Percentiles rank a stretch among this genome's conserved stretches.
phyloP scores from a whole-genome alignment of 352 stramenopile genomes.

The Phytophthora rubi region DNA sequence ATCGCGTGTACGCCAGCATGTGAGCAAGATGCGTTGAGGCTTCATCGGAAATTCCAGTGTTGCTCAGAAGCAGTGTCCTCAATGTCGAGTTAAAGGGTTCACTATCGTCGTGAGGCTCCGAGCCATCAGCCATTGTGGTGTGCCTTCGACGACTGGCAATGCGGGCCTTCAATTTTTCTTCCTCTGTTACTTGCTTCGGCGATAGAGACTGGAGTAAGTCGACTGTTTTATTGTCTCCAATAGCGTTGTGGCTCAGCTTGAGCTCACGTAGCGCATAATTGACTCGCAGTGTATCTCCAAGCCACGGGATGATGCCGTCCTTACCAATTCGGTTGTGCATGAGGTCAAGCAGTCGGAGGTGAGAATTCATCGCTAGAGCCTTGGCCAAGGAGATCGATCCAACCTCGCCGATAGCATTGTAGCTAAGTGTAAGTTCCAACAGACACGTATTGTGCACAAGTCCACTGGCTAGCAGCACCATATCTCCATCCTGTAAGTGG shows the following conservation, averaged over 20 bases:
- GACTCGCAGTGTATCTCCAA: constrained; percentile 58
- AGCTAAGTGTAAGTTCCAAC: constrained; percentile 67
- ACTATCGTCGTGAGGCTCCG: constrained; percentile 23
- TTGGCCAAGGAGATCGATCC: constrained; percentile 66
- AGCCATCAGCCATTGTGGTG: constrained; percentile 24
- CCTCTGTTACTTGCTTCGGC: constrained; percentile 45
- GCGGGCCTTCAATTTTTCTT: constrained; percentile 62
- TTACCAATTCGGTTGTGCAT: constrained; percentile 74
- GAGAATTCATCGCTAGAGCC: constrained; percentile 46
- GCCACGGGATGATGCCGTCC: constrained; percentile 64
- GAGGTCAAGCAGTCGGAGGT: constrained; percentile 60
- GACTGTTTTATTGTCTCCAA: constrained; percentile 57
- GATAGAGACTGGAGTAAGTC: constrained; percentile 62
- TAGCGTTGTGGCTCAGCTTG: constrained; percentile 72
- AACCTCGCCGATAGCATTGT: constrained; percentile 64
- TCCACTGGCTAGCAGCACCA: constrained; percentile 56
- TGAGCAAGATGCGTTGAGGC: constrained; percentile 50
- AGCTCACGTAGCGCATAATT: constrained; percentile 62
- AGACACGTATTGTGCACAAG: constrained; percentile 62
- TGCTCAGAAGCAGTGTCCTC: constrained; percentile 57
- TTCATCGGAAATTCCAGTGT: constrained; percentile 67
- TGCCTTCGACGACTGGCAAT: constrained; percentile 39
- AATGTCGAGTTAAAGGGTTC: constrained; percentile 69
- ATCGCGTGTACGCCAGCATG: constrained; percentile 52
- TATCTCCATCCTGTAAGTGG: constrained; percentile 58